A percentile compares a stretch with the other conserved stretches of the same genome.
phyloP scores from a whole-genome alignment of 1,284 basidiomycete genomes.

The Pseudozyma sp. region DNA sequence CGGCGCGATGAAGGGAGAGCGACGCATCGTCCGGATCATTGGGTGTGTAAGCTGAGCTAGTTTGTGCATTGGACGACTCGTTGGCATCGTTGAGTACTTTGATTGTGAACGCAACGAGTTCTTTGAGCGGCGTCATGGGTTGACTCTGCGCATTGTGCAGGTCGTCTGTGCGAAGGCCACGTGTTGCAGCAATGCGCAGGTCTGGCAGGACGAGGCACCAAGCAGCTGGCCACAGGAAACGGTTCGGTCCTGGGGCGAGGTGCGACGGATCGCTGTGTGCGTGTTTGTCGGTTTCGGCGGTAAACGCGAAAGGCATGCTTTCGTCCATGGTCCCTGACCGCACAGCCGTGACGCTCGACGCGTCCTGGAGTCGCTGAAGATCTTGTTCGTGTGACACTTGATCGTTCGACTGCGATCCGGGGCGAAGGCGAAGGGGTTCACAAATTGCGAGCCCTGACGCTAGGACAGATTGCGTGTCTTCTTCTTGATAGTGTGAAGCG shows the following conservation, averaged over 20 bases:
- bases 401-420: background rate
- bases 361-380: background rate
- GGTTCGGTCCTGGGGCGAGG: background rate
- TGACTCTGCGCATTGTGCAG: constrained; percentile 24
- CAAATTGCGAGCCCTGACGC: constrained; percentile 33
- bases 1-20: constrained; percentile 15
- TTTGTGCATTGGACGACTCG: constrained; percentile 18
- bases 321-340: constrained; percentile 2
- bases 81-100: constrained; percentile 44
- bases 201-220: constrained; percentile 27
- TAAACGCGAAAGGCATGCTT: background rate
- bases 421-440: constrained; percentile 1
- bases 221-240: constrained; percentile 29
- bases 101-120: constrained; percentile 44
- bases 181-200: background rate
- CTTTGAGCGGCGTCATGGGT: constrained; percentile 43
- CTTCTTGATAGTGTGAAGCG: background rate
- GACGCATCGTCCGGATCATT: constrained; percentile 30
- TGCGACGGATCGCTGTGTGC: background rate
- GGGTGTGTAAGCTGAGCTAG: constrained; percentile 20
- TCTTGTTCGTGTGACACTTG: constrained; percentile 1
- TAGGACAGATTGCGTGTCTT: background rate
- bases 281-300: background rate
- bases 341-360: background rate
- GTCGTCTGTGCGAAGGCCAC: background rate